Evolutionary conservation across 805 yeast species (phyloP).

Genomic region (Yarrowia bubula): DNA sequence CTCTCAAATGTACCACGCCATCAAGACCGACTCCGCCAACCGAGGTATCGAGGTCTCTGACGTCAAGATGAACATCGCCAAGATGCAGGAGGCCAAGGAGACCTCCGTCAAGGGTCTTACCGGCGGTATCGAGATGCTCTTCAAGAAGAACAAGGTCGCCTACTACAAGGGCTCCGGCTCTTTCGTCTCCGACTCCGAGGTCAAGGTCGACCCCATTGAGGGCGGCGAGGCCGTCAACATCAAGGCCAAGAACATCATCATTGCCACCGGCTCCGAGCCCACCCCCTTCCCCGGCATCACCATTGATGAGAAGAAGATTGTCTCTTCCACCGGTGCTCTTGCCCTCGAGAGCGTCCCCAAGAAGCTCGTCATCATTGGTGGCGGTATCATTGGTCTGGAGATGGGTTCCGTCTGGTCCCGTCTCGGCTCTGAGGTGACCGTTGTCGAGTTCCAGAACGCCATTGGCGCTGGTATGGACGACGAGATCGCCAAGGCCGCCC

Average conservation of each 20-base stretch:
- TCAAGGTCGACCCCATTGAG: constrained; percentile 81
- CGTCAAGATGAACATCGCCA: constrained; percentile 68
- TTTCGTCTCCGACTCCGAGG: constrained; percentile 73
- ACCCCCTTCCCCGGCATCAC: constrained; percentile 98
- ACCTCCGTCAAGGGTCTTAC: constrained; percentile 86
- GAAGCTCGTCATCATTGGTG: constrained; percentile 90
- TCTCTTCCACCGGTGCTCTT: constrained; percentile 90
- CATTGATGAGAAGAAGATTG: constrained; percentile 95
- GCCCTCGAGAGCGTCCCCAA: constrained; percentile 87
- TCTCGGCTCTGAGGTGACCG: constrained; percentile 92
- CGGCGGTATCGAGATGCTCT: constrained; percentile 88
- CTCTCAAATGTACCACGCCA: constrained; percentile 87
- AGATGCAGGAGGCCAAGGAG: constrained; percentile 89
- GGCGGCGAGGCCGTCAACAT: constrained; percentile 72
- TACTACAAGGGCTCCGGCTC: constrained; percentile 94
- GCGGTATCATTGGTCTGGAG: constrained; percentile 98
- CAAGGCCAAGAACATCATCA: constrained; percentile 81
- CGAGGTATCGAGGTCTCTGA: constrained; percentile 87
- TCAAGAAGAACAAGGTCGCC: constrained; percentile 92
- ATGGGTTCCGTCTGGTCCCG: constrained; percentile 98
- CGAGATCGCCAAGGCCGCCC: constrained; percentile 87
- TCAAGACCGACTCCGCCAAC: constrained; percentile 73
- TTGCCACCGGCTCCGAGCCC: constrained; percentile 98
- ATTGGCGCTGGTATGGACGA: constrained; percentile 99
- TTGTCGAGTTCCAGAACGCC: constrained; percentile 82